Conservation (phyloP, 176 grass and related monocot species). For the Dactylis glomerata region DNA sequence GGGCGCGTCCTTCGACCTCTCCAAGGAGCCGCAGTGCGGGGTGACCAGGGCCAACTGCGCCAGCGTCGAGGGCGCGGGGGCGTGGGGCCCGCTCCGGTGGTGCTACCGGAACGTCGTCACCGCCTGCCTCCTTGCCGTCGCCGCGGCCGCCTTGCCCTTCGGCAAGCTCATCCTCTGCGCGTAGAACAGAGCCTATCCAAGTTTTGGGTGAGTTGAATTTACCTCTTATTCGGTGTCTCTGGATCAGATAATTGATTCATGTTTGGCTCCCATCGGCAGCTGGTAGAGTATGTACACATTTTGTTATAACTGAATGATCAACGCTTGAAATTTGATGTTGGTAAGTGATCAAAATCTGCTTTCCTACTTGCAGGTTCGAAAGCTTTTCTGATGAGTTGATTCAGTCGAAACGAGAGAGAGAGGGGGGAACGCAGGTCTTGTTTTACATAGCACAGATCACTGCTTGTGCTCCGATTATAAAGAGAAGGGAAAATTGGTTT, state of each 20-base stretch:
- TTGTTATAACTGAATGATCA: not conserved
- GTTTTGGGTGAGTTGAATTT: not conserved
- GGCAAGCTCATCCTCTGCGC: conserved; percentile 70
- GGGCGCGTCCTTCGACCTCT: conserved; percentile 72
- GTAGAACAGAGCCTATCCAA: not conserved
- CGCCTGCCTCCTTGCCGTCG: conserved; percentile 54
- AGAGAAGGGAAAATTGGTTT: too few relatives aligned
- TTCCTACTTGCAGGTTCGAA: not conserved
- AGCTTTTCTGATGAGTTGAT: not conserved
- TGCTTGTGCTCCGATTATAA: conserved; percentile 38
- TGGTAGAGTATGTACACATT: not conserved
- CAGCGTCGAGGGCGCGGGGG: conserved; percentile 56
- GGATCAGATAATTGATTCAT: not conserved
- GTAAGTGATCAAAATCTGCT: not conserved
- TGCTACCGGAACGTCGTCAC: conserved; percentile 68
- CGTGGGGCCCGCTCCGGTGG: conserved; percentile 64
- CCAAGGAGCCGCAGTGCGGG: conserved; percentile 73
- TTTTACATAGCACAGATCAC: conserved; percentile 31
- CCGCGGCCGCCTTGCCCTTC: conserved; percentile 43
- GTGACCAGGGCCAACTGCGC: conserved; percentile 71
- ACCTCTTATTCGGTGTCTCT: not conserved
- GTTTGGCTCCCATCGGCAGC: not conserved
- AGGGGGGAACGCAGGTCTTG: not conserved
- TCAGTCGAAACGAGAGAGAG: not conserved
- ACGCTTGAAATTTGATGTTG: not conserved